A percentile compares a stretch with the other conserved stretches of the same genome.
phyloP scores from a whole-genome alignment of 2,329 filamentous ascomycete genomes.

The Trichoderma sp. region DNA sequence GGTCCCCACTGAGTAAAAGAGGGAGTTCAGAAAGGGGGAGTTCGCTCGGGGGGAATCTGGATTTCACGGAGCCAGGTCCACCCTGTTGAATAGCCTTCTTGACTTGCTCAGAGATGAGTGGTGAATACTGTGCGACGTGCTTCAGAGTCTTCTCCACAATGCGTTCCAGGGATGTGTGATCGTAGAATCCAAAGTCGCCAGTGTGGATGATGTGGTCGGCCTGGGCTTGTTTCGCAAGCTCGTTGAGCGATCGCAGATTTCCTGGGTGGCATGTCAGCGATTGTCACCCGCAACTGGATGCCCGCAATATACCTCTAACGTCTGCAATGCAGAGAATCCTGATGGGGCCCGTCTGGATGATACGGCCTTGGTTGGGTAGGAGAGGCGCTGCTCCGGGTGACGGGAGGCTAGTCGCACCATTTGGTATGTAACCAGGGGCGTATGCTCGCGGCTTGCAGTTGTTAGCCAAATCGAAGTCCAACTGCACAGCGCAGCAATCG shows the following conservation, averaged over 20 bases:
- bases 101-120: conserved; percentile 75
- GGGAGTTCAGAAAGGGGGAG: conserved; percentile 91
- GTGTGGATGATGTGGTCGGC: conserved; percentile 99
- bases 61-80: conserved; percentile 76
- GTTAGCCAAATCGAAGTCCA: conserved; percentile 25
- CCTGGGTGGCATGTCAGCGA: conserved; percentile 51
- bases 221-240: conserved; percentile 88
- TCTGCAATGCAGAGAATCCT: conserved; percentile 69
- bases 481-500: neutral
- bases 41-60: conserved; percentile 74
- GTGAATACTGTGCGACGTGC: conserved; percentile 98
- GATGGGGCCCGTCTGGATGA: conserved; percentile 63
- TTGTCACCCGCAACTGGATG: neutral
- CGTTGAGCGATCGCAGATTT: conserved; percentile 92
- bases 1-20: conserved; percentile 79
- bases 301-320: conserved; percentile 56
- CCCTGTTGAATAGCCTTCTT: conserved; percentile 65
- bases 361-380: conserved; percentile 63
- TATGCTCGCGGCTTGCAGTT: conserved; percentile 42
- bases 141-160: conserved; percentile 99
- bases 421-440: conserved; percentile 58
- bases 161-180: conserved; percentile 89
- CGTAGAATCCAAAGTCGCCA: conserved; percentile 98
- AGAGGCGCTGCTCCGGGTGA: conserved; percentile 61
- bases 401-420: conserved; percentile 54